phyloP scores from a whole-genome alignment of 192 early-diverging fungal genomes.

The Phycomyces blakesleeanus region DNA sequence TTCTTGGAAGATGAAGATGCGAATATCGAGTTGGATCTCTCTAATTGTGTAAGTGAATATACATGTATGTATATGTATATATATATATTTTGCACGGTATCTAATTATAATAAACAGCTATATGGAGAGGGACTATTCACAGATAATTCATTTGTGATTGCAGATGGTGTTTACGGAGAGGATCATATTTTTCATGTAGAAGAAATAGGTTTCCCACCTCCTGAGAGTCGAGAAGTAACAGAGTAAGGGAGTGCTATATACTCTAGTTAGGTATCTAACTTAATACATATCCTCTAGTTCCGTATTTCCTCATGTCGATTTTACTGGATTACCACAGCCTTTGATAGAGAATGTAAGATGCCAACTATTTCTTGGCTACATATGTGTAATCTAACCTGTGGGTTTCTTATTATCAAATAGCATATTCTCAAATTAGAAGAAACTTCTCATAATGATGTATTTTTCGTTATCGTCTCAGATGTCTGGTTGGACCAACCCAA shows the following conservation, averaged over 20 bases:
- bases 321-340: constrained; percentile 50
- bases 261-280: not conserved
- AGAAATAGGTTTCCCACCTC: constrained; percentile 74
- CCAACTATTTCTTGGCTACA: not conserved
- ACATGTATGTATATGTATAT: not conserved
- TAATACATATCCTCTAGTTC: constrained; percentile 22
- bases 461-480: constrained; percentile 81
- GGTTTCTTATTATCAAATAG: constrained; percentile 5
- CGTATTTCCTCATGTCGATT: constrained; percentile 51
- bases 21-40: constrained; percentile 71
- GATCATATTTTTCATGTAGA: constrained; percentile 65
- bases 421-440: constrained; percentile 36
- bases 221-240: constrained; percentile 53
- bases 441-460: constrained; percentile 46
- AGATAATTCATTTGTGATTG: constrained; percentile 82
- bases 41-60: constrained; percentile 39
- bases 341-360: constrained; percentile 46
- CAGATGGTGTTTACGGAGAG: constrained; percentile 72
- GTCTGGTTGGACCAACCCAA: constrained; percentile 83
- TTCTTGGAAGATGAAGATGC: constrained; percentile 83
- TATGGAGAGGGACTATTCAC: constrained; percentile 73
- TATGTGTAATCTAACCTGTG: not conserved
- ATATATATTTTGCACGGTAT: not conserved
- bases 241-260: constrained; percentile 33
- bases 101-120: constrained; percentile 32